Conservation (phyloP, 2,329 filamentous ascomycete species). For the Sclerotinia trifoliorum region DNA sequence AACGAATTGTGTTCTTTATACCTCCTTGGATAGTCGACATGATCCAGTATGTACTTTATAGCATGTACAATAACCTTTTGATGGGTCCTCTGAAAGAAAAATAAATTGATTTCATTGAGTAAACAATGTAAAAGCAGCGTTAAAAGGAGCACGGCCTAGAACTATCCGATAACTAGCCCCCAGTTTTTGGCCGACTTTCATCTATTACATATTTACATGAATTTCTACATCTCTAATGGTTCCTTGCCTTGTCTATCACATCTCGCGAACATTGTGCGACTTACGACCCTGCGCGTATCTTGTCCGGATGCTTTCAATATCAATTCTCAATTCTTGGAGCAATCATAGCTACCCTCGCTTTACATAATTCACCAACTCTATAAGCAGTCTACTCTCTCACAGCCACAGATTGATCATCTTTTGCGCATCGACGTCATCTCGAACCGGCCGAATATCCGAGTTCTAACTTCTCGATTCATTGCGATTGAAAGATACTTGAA, state of each 20-base stretch:
- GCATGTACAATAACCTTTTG: not conserved
- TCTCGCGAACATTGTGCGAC: not conserved
- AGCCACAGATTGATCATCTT: not conserved
- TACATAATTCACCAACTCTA: not conserved
- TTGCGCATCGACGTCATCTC: constrained; percentile 13
- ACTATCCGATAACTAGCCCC: not conserved
- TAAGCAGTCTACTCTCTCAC: not conserved
- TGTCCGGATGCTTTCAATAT: not conserved
- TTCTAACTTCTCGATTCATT: not conserved
- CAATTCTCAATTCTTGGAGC: not conserved
- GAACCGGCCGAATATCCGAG: not conserved
- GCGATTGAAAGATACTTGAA: not conserved
- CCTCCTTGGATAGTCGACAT: not conserved
- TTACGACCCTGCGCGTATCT: not conserved
- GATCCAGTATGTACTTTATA: not conserved
- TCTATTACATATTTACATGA: not conserved
- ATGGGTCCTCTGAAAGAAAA: not conserved
- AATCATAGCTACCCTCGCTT: not conserved
- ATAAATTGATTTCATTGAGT: not conserved
- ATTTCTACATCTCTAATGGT: not conserved
- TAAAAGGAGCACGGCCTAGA: not conserved
- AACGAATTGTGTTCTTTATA: too few species aligned
- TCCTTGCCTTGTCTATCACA: not conserved
- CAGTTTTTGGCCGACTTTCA: not conserved
- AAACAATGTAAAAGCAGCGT: constrained; percentile 3